Evolutionary conservation across 1,284 basidiomycete genomes (phyloP), one percentile per base, ranked within the genome.

Genomic region (Mrakiaceae sp.): DNA sequence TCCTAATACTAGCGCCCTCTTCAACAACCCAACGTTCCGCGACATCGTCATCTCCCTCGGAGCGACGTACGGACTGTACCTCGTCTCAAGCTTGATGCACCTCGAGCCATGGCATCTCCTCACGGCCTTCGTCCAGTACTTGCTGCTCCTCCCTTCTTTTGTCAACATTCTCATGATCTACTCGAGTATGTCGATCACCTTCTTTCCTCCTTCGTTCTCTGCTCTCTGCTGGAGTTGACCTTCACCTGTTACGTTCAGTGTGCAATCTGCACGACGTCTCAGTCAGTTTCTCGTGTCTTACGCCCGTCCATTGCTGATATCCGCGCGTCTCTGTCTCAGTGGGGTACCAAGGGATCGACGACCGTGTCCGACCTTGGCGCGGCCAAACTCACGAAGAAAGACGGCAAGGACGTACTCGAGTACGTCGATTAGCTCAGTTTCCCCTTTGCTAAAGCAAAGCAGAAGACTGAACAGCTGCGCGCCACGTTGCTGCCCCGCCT

Each of bases 31-130:
- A 86, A 8, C 78, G 90, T 40, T 96, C 79, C 79, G 87, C 66
- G 86, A 92, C 72, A 88, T 96, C 69, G 83, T 96, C 40, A 71
- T 96, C 49, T 93, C 90, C 14, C 74, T 96, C 43, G 81, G 84
- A 63, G 88, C 90, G 48, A 95, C 91, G 2, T 94, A 93, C 74
- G 89, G 90, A 49, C 82, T 94, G 60, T 94, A 94, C 80, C 82
- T 95, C 74, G 75, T 94, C 74, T 83, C 85, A 64, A 92, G 88
- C 3, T 80, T 93, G 74, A 84, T 94, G 77, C 87, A 92, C 77
- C 78, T 89, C 56, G 91, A 94, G 72, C 90, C 90, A 0, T 94
- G 89, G 88, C 91, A 94, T 80, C 90, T 94, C 88, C 82, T 94
- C 78, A 60, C 52, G 88, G 74, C 89, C 88, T 74, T 67, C n/a